Evolutionary conservation across 2,329 filamentous ascomycete genomes (phyloP).

Genomic region (Aspergillus latus): DNA sequence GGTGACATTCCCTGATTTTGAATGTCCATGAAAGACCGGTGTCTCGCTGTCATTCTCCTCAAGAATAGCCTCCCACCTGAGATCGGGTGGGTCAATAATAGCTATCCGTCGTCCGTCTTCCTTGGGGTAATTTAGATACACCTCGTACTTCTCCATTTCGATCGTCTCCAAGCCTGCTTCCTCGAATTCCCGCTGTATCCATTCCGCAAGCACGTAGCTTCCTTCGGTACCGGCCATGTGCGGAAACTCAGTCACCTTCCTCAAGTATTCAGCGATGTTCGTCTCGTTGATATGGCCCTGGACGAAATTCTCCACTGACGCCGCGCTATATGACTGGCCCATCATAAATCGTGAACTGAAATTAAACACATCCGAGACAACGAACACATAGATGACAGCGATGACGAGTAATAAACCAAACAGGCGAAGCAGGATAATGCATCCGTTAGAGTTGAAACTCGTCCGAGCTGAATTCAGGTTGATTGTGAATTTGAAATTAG

Average conservation of each 20-base stretch:
- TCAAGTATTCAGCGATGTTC: slow-evolving; percentile 69
- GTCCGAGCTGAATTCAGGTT: slow-evolving; percentile 34
- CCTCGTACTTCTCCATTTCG: slow-evolving; percentile 73
- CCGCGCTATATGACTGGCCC: slow-evolving; percentile 76
- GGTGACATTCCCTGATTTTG: slow-evolving; percentile 78
- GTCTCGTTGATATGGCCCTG: slow-evolving; percentile 69
- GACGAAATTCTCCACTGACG: slow-evolving; percentile 74
- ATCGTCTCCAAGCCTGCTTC: slow-evolving; percentile 73
- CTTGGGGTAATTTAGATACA: slow-evolving; percentile 90
- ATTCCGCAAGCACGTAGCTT: slow-evolving; percentile 80
- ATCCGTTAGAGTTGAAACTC: slow-evolving; percentile 51
- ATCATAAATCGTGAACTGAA: slow-evolving; percentile 62
- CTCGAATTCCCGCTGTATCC: slow-evolving; percentile 75
- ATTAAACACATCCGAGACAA: slow-evolving; percentile 80
- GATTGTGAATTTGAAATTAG: slow-evolving; percentile 43
- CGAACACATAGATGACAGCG: slow-evolving; percentile 76
- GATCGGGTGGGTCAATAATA: slow-evolving; percentile 69
- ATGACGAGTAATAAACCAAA: slow-evolving; percentile 74
- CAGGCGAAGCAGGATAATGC: slow-evolving; percentile 69
- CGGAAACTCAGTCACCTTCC: slow-evolving; percentile 77
- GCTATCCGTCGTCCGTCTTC: slow-evolving; percentile 74
- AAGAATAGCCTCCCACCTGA: slow-evolving; percentile 74
- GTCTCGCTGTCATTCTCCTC: slow-evolving; percentile 83
- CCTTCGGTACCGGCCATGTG: slow-evolving; percentile 95
- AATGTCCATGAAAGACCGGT: slow-evolving; percentile 82